Conservation (phyloP, 2,329 filamentous ascomycete species). For the Stemphylium vesicarium region DNA sequence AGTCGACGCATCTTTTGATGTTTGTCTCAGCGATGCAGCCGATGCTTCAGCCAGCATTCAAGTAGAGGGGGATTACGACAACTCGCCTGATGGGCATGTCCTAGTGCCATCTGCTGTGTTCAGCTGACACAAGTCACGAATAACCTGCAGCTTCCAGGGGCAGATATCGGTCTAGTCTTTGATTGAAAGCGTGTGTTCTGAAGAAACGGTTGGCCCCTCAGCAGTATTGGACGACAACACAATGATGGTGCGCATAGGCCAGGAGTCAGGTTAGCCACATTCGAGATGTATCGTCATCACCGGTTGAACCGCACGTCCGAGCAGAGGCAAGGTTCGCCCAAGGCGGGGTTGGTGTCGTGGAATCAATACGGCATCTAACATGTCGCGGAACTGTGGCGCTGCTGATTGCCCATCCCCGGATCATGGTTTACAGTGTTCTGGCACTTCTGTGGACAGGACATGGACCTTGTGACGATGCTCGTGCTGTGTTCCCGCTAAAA, state of each 20-base stretch:
- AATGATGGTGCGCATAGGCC: conserved; percentile 28
- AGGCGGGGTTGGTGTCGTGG: conserved; percentile 24
- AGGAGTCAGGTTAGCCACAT: conserved; percentile 16
- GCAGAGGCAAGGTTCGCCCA: conserved; percentile 20
- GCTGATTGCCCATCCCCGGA: conserved; percentile 32
- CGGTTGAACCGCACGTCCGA: conserved; percentile 14
- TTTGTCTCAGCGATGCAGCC: conserved; percentile 18
- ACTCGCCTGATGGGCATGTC: conserved; percentile 27
- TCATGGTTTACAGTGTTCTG: conserved; percentile 27
- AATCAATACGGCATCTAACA: conserved; percentile 37
- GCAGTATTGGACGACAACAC: conserved; percentile 8
- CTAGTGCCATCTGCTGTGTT: conserved; percentile 34
- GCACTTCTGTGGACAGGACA: conserved; percentile 27
- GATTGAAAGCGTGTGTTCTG: conserved; percentile 1
- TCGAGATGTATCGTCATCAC: conserved; percentile 19
- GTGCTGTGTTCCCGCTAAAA: conserved; percentile 31
- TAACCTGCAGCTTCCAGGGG: conserved; percentile 41
- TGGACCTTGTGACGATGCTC: conserved; percentile 38
- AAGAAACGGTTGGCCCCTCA: conserved; percentile 23
- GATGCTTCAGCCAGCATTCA: conserved; percentile 16
- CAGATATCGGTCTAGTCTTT: conserved; percentile 5
- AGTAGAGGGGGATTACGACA: conserved; percentile 28
- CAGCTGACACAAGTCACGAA: conserved; percentile 45
- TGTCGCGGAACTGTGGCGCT: conserved; percentile 47
- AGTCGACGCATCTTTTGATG: conserved; percentile 13